Conservation (phyloP, 2,329 filamentous ascomycete genomes). For the Thelonectria rubi region DNA sequence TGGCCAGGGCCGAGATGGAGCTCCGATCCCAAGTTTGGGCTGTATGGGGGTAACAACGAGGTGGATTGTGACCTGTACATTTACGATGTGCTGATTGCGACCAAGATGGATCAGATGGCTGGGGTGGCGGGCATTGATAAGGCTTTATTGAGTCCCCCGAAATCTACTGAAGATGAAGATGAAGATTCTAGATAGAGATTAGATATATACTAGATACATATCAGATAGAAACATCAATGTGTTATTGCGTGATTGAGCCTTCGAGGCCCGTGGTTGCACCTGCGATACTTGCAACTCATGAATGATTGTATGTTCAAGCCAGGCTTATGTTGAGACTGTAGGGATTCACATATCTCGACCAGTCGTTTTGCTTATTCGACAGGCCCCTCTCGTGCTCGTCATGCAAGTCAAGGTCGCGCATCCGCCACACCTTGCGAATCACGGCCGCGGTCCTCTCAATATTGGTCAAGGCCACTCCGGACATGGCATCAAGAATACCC, state of each 20-base stretch:
- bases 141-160: too few relatives aligned
- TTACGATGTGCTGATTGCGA: neutral
- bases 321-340: slow-evolving; percentile 43
- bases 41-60: slow-evolving; percentile 1
- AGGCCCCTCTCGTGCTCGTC: slow-evolving; percentile 1
- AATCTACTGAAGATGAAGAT: too few relatives aligned
- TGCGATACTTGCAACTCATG: too few relatives aligned
- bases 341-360: slow-evolving; percentile 40
- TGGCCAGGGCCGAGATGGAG: slow-evolving; percentile 10
- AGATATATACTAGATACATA: neutral
- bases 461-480: slow-evolving; percentile 52
- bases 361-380: slow-evolving; percentile 31
- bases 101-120: neutral
- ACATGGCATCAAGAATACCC: slow-evolving; percentile 47
- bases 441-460: slow-evolving; percentile 55
- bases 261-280: too few relatives aligned
- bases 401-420: slow-evolving; percentile 47
- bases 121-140: neutral
- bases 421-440: slow-evolving; percentile 58
- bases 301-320: slow-evolving; percentile 17
- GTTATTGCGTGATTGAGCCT: too few relatives aligned
- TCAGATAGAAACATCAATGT: too few relatives aligned
- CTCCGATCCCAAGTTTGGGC: slow-evolving; percentile 15
- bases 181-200: neutral
- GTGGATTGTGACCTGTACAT: slow-evolving; percentile 7